phyloP scores from a whole-genome alignment of 176 grass and related monocot genomes.

The Lolium rigidum region DNA sequence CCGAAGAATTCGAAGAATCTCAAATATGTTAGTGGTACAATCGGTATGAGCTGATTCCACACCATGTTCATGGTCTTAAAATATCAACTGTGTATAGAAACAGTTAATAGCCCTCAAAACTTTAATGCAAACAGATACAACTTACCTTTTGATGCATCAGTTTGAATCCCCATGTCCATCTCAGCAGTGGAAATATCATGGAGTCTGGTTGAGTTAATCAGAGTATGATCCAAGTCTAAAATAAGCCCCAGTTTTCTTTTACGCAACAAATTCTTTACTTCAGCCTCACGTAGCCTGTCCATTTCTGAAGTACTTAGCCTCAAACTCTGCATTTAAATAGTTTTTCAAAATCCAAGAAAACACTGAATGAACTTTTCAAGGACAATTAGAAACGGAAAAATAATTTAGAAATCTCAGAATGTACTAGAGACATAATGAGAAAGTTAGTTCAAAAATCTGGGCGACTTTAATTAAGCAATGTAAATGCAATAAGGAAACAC shows the following conservation, averaged over 20 bases:
- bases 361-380: constrained; percentile 7
- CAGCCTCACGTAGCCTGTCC: constrained; percentile 60
- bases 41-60: not conserved
- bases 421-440: no score
- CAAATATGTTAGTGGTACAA: not conserved
- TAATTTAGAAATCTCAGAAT: not conserved
- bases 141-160: constrained; percentile 66
- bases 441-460: no score
- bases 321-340: constrained; percentile 66
- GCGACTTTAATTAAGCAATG: no score
- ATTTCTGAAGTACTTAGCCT: constrained; percentile 76
- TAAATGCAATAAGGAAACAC: no score
- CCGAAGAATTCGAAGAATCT: not conserved
- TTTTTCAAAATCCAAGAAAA: constrained; percentile 15
- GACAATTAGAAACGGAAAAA: constrained; percentile 12
- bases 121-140: not conserved
- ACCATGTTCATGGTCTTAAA: not conserved
- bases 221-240: constrained; percentile 92
- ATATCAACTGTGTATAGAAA: constrained; percentile 10
- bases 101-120: not conserved
- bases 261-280: constrained; percentile 77
- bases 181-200: constrained; percentile 68
- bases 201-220: constrained; percentile 81
- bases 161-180: constrained; percentile 64
- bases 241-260: constrained; percentile 78